Percentiles rank a stretch among this genome's conserved stretches.
Conservation (phyloP, 805 yeast genomes). For the Lipomyces yamadae region DNA sequence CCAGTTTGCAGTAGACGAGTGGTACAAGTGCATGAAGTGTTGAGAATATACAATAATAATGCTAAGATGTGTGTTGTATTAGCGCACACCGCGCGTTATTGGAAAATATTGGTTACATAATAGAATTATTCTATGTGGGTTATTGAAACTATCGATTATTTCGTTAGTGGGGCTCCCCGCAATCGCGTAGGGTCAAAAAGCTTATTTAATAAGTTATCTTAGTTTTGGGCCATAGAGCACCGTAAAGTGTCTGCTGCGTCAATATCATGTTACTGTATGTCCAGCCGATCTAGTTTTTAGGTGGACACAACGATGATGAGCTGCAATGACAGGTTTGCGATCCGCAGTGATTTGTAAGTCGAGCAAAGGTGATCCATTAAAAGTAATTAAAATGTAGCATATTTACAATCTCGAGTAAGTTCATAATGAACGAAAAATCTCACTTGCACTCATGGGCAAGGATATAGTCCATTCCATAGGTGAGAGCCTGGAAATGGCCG, state of each 20-base stretch:
- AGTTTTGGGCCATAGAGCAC: neutral
- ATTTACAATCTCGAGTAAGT: neutral
- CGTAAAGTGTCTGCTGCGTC: no score
- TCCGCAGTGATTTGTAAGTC: no score
- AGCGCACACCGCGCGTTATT: neutral
- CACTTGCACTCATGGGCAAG: slow-evolving; percentile 25
- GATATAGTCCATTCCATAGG: slow-evolving; percentile 31
- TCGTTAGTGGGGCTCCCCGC: no score
- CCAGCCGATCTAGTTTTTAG: no score
- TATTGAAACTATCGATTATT: neutral
- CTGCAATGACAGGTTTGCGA: no score
- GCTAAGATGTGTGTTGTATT: neutral
- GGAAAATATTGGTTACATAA: neutral
- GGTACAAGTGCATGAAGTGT: neutral
- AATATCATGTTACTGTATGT: no score
- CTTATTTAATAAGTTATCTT: no score
- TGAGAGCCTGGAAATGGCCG: slow-evolving; percentile 36
- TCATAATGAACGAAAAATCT: neutral
- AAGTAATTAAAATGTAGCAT: neutral
- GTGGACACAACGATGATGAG: no score
- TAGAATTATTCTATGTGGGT: neutral
- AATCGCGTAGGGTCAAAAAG: no score
- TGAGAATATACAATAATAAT: neutral
- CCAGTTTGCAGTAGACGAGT: slow-evolving; percentile 80
- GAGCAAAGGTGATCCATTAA: no score